Conservation (phyloP, 352 stramenopile species). For the Globisporangium uncinulatum region DNA sequence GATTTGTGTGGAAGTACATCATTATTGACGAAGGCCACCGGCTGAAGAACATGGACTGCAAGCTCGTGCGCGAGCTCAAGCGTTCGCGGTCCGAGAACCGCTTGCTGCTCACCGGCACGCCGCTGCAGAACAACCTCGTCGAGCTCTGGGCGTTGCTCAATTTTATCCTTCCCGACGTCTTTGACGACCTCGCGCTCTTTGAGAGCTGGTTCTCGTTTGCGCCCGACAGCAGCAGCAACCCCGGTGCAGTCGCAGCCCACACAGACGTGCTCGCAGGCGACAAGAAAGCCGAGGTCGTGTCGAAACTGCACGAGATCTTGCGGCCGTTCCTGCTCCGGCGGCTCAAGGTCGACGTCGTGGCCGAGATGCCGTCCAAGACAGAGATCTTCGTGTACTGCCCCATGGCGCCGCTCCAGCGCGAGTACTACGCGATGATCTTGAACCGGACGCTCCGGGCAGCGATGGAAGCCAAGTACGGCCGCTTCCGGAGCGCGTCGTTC, state of each 20-base stretch:
- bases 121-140: slow-evolving; percentile 97
- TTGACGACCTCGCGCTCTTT: slow-evolving; percentile 97
- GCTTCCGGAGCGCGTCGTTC: slow-evolving; percentile 22
- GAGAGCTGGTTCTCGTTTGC: slow-evolving; percentile 98
- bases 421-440: slow-evolving; percentile 4
- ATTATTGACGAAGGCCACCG: slow-evolving; percentile 98
- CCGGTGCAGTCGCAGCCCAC: slow-evolving; percentile 65
- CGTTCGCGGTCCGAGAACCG: slow-evolving; percentile 89
- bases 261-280: slow-evolving; percentile 87
- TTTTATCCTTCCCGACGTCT: slow-evolving; percentile 97
- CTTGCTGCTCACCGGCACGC: slow-evolving; percentile 94
- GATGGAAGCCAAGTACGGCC: too few relatives aligned
- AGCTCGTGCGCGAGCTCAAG: slow-evolving; percentile 94
- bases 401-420: slow-evolving; percentile 92
- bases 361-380: slow-evolving; percentile 95
- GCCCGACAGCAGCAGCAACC: slow-evolving; percentile 59
- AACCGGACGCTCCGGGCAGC: too few relatives aligned
- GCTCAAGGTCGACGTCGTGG: slow-evolving; percentile 93
- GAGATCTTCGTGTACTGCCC: slow-evolving; percentile 97
- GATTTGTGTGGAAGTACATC: slow-evolving; percentile 92
- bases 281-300: slow-evolving; percentile 91
- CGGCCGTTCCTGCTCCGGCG: slow-evolving; percentile 95
- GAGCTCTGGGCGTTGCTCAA: slow-evolving; percentile 99
- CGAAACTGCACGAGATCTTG: slow-evolving; percentile 97
- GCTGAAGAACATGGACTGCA: slow-evolving; percentile 97